Base-by-base conservation (phyloP, 805 yeast species). In the Starmerella apis region DNA sequence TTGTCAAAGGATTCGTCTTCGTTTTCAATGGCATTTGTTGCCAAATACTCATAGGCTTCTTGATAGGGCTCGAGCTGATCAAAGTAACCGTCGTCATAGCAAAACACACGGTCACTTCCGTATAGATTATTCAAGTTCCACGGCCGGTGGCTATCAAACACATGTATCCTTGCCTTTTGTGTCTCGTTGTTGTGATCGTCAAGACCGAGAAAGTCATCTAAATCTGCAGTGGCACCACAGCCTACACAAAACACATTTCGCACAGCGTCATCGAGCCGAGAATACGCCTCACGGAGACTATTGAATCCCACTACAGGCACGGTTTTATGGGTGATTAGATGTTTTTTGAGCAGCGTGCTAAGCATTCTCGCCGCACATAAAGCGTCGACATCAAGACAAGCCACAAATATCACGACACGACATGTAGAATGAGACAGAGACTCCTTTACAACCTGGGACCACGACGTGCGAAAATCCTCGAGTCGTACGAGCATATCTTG, bases 51-150 rank as follows among this genome's bases (percentile, higher is more conserved):
- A 60, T 85, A 88, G 14, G 95, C 88, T 4, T 67, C 66, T 54
- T 72, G 75, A 60, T 83, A 87, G 4, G 68, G 64, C 13, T 53
- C 54, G 47, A 88, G 64, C 46, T 76, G 79, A 28, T 81, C 84
- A 1, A 83, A 72, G 43, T 71, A 70, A 0, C 95, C 96, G 63
- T 90, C 97, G 61, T 88, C 97, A 53, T 88, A 76, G 65, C 97
- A 88, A 5, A 63, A 50, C 5, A 92, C 77, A 55, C 78, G 73
- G 9, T 78, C 78, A 6, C 90, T 80, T 1, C 95, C 96, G 71
- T 84, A 88, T 43, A 92, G 61, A 62, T 92, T 92, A 63, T 88
- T 95, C 56, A 92, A 69, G 66, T 88, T 88, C 97, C 98, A 92
- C 3, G 98, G 99, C 56, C 97, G 71, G 56, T 84, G 92, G 3